Evolutionary conservation across 345 rosid genomes (phyloP).

Genomic region (Citrus reticulata): DNA sequence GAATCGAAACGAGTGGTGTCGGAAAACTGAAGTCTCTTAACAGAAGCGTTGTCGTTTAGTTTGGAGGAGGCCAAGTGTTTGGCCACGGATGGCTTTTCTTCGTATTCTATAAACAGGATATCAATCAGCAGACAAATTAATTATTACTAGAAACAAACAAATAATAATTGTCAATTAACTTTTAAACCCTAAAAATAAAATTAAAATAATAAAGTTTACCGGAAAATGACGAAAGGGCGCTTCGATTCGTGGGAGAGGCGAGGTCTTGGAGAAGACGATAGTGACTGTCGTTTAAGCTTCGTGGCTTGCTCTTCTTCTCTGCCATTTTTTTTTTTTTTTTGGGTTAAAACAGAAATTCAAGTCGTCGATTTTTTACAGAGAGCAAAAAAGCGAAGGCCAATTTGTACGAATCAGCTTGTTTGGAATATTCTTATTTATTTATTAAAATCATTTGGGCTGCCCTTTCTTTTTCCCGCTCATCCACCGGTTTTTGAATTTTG

Average conservation of each 20-base stretch:
- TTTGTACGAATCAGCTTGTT: not conserved
- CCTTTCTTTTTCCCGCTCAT: not conserved
- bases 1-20: constrained; percentile 56
- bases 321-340: constrained; percentile 32
- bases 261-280: constrained; percentile 75
- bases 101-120: constrained; percentile 18
- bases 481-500: not conserved
- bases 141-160: not conserved
- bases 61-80: not conserved
- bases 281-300: constrained; percentile 80
- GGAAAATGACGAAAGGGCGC: constrained; percentile 19
- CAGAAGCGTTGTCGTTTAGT: constrained; percentile 16
- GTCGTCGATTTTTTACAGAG: not conserved
- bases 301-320: constrained; percentile 51
- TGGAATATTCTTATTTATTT: too few relatives aligned
- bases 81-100: constrained; percentile 10
- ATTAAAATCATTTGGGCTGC: not conserved
- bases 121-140: not conserved
- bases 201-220: constrained; percentile 18
- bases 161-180: not conserved
- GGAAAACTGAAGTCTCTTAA: constrained; percentile 27
- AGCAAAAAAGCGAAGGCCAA: not conserved
- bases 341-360: not conserved
- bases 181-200: not conserved
- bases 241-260: constrained; percentile 51